Evolutionary conservation across 257 asterid species (phyloP), one percentile per base, ranked within the genome.

Genomic region (Scutellaria minor): DNA sequence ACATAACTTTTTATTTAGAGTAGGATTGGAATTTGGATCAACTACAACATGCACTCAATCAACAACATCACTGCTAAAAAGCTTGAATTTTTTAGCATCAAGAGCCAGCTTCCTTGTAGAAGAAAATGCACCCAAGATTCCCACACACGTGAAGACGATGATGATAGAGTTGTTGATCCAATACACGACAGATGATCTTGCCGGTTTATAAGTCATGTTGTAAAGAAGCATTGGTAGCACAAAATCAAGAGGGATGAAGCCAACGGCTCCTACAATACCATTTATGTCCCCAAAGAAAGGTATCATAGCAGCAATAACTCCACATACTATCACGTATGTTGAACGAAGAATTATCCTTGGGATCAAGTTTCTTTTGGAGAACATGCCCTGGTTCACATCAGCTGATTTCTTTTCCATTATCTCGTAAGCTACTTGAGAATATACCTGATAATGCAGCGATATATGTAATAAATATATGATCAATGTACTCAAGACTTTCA

Each of bases 341-440:
- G 95, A 75, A 7, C 99, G 88, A 12, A 94, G 97, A 69, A 94
- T 53, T 76, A 94, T 81, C 75, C 99, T 80, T 5, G 97, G 99
- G 65, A 94, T 88, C 72, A 89, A 56, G 80, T 94, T 94, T 79
- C 99, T 71, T 69, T 58, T 83, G 4, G 99, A 88, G 87, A 91
- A 89, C 62, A 89, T 76, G 47, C 89, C 93, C 80, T 87, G 52
- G 51, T 68, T 89, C 62, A 83, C 90, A 79, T 94, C 97, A 7
- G 97, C 97, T 9, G 97, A 89, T 79, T 89, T 85, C 88, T 82
- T 86, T 77, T 91, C 99, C 97, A 94, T 94, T 48, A 91, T 91
- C 77, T 91, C 97, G 7, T 91, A 91, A 6, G 97, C 99, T 64
- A 94, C 99, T 85, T 94, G 99, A 73, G 99, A 91, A 71, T 94